Evolutionary conservation across 2,329 filamentous ascomycete species (phyloP).

Genomic region (Monilinia fructigena): DNA sequence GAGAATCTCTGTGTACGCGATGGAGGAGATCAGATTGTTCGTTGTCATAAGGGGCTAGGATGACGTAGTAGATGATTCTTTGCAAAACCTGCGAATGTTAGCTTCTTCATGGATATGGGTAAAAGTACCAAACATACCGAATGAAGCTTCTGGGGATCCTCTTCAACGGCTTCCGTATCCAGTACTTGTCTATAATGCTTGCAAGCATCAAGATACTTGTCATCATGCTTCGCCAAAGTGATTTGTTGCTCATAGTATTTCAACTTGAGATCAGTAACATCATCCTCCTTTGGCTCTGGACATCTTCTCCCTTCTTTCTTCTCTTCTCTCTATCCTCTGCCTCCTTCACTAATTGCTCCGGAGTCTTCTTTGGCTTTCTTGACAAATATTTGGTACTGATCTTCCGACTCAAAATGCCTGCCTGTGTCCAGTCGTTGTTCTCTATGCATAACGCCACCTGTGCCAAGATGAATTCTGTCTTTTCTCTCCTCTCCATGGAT

Average conservation of each 20-base stretch:
- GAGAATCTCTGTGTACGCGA: conserved; percentile 81
- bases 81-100: conserved; percentile 68
- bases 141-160: conserved; percentile 80
- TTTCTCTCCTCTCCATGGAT: conserved; percentile 94
- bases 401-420: conserved; percentile 89
- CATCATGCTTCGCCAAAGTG: conserved; percentile 89
- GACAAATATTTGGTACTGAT: conserved; percentile 92
- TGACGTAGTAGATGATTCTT: conserved; percentile 95
- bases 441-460: conserved; percentile 95
- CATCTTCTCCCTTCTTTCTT: conserved; percentile 74
- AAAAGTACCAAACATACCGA: conserved; percentile 57
- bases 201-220: conserved; percentile 96
- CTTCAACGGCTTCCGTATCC: conserved; percentile 92
- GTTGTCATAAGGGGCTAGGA: conserved; percentile 95
- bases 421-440: conserved; percentile 93
- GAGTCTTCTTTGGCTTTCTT: conserved; percentile 85
- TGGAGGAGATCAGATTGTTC: conserved; percentile 97
- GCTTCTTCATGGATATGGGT: conserved; percentile 13
- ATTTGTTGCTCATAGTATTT: conserved; percentile 98
- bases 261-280: conserved; percentile 94
- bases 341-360: conserved; percentile 87
- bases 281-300: conserved; percentile 75
- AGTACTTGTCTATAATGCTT: conserved; percentile 97
- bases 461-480: conserved; percentile 97
- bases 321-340: conserved; percentile 85